phyloP scores from a whole-genome alignment of 352 stramenopile genomes.

The Pythium rhizo-oryzae region DNA sequence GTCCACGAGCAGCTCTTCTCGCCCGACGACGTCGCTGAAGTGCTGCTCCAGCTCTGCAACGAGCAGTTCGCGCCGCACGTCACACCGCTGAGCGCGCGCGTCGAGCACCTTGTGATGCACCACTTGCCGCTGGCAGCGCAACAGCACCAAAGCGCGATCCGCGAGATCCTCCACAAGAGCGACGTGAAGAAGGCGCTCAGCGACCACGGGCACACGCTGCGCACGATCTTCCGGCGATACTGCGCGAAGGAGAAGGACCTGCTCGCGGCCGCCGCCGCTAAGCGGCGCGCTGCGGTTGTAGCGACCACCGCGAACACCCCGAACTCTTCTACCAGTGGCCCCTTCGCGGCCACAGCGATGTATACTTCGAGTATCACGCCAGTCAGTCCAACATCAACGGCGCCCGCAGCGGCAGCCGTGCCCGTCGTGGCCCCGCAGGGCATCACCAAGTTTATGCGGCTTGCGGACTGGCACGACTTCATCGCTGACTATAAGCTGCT shows the following conservation, averaged over 20 bases:
- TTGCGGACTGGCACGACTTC: conserved; percentile 71
- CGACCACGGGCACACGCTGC: conserved; percentile 59
- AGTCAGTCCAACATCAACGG: background rate
- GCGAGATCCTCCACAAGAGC: conserved; percentile 49
- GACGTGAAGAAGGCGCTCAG: conserved; percentile 61
- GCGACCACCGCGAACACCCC: background rate
- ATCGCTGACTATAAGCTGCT: conserved; percentile 72
- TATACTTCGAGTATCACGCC: background rate
- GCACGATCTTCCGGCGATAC: conserved; percentile 75
- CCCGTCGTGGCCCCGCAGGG: conserved; percentile 27
- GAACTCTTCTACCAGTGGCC: no score
- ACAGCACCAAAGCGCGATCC: conserved; percentile 60
- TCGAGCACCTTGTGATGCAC: conserved; percentile 59
- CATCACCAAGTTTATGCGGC: conserved; percentile 67
- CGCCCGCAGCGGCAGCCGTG: no score
- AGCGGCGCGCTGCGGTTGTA: conserved; percentile 27
- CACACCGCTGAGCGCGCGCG: conserved; percentile 49
- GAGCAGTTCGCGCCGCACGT: conserved; percentile 74
- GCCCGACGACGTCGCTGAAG: conserved; percentile 58
- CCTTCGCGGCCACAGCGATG: background rate
- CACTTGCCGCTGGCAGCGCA: conserved; percentile 56
- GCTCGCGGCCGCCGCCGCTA: conserved; percentile 19
- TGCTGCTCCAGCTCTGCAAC: conserved; percentile 73
- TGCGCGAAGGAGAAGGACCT: conserved; percentile 65
- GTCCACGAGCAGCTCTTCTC: conserved; percentile 59